Base-by-base conservation (phyloP, 2,329 filamentous ascomycete species). In the Coleophoma crateriformis region DNA sequence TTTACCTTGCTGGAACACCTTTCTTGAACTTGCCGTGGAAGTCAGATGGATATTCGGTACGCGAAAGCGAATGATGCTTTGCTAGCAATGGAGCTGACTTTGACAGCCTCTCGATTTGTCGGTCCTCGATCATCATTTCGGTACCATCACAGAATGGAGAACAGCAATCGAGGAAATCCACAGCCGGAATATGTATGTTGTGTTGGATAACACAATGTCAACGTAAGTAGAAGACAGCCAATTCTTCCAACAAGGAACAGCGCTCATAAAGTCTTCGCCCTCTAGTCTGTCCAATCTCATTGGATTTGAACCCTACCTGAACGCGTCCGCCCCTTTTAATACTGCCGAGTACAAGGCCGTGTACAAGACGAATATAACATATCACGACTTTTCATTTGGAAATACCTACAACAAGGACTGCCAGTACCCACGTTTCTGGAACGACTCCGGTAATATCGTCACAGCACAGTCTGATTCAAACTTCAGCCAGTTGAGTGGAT, bases 11-110 rank as follows among this genome's bases (percentile, higher is more conserved):
- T 32, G 82, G 82, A 10, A 79, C 77, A 20, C 71, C 79, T 8
- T 75, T 84, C 56, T 75, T 85, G 64, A 85, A 85, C 61, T 68
- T 75, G 55, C 82, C 82, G 10, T 85, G 82, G 82, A 76, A 75
- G 7, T 70, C 76, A 13, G 81, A 85, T 60, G 75, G 75, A 10
- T 85, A 82, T 63, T 48, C 45, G 33, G 45, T 46, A 46, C 4
- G 45, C 15, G 13, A 7, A 12, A n/a, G 15, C 4, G 15, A 39
- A 15, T 15, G n/a, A 45, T 10, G 13, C 11, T n/a, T 22, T 7
- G 13, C 13, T 22, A 14, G 15, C 20, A 14, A 12, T 19, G 7
- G 14, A 19, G 27, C 27, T 27, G 8, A 27, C 8, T 27, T 27
- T 27, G 17, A 20, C 8, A 46, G 17, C 51, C 81, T 14, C 64